phyloP scores from a whole-genome alignment of 495 filamentous ascomycete species.

The Daldinia childiae region DNA sequence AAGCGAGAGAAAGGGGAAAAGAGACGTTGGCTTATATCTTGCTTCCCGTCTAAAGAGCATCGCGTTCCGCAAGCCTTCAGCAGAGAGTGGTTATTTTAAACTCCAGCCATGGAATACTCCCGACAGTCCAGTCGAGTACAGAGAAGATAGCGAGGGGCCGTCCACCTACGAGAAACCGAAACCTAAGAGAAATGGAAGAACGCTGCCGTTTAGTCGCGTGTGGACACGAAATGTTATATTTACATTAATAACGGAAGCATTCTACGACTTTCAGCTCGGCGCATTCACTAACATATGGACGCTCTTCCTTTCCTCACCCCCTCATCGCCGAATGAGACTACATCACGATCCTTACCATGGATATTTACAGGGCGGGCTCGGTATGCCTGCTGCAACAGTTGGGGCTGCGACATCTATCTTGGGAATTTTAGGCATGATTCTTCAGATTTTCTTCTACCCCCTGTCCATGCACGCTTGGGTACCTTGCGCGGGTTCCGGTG shows the following conservation, averaged over 20 bases:
- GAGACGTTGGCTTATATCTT: slow-evolving; percentile 54
- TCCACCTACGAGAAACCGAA: background rate
- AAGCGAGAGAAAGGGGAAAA: slow-evolving; percentile 48
- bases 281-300: slow-evolving; percentile 87
- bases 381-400: slow-evolving; percentile 76
- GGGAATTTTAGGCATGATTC: slow-evolving; percentile 75
- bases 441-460: slow-evolving; percentile 85
- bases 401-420: slow-evolving; percentile 82
- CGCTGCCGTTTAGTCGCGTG: slow-evolving; percentile 75
- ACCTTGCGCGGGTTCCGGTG: slow-evolving; percentile 74
- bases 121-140: slow-evolving; percentile 22
- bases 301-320: slow-evolving; percentile 82
- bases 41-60: slow-evolving; percentile 25
- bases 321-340: slow-evolving; percentile 57
- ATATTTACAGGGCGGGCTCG: slow-evolving; percentile 83
- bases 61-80: slow-evolving; percentile 5
- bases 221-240: slow-evolving; percentile 78
- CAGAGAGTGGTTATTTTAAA: slow-evolving; percentile 33
- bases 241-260: slow-evolving; percentile 72
- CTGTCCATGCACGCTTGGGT: slow-evolving; percentile 71
- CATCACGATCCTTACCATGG: slow-evolving; percentile 62
- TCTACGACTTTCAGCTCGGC: slow-evolving; percentile 80
- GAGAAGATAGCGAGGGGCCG: slow-evolving; percentile 16
- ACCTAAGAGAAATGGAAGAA: slow-evolving; percentile 37
- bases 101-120: slow-evolving; percentile 33